These are phyloP conservation scores for Durotheca rogersii DNA, from an alignment of 495 filamentous ascomycete species.

Conservation along the genomic window DNA sequence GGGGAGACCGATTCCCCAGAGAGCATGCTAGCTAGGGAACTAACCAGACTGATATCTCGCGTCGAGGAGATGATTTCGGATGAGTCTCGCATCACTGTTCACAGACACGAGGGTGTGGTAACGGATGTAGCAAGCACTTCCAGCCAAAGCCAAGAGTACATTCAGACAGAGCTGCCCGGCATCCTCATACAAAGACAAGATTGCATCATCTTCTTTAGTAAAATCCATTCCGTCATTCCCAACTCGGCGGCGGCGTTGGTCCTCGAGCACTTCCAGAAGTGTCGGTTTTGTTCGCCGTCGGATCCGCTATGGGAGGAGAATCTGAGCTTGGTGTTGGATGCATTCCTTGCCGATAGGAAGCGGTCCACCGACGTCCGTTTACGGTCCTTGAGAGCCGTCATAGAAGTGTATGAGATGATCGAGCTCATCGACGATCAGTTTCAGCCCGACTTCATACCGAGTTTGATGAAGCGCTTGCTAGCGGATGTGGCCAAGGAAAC, in stretches of 20 bases:
- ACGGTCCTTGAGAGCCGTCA: slow-evolving; percentile 64
- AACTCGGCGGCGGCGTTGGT: slow-evolving; percentile 59
- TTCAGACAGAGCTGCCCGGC: slow-evolving; percentile 23
- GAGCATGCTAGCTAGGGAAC: slow-evolving; percentile 38
- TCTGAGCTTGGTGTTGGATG: slow-evolving; percentile 59
- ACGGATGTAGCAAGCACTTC: slow-evolving; percentile 2
- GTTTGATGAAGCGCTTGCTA: slow-evolving; percentile 49
- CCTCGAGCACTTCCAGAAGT: slow-evolving; percentile 59
- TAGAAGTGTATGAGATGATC: slow-evolving; percentile 64
- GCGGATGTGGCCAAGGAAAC: slow-evolving; percentile 55
- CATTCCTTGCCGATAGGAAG: slow-evolving; percentile 63
- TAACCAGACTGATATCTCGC: slow-evolving; percentile 39
- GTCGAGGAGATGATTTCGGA: slow-evolving; percentile 45
- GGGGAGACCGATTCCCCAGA: slow-evolving; percentile 35
- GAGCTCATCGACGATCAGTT: slow-evolving; percentile 54
- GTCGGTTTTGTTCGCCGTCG: slow-evolving; percentile 69
- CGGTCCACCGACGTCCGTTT: slow-evolving; percentile 68
- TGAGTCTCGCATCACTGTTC: slow-evolving; percentile 35
- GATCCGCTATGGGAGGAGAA: slow-evolving; percentile 66
- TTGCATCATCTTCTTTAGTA: slow-evolving; percentile 68
- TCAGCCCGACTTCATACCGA: slow-evolving; percentile 45
- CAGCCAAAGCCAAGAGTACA: slow-evolving; percentile 10
- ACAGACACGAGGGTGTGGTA: slow-evolving; percentile 46
- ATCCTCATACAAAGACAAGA: slow-evolving; percentile 60
- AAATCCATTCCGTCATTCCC: slow-evolving; percentile 56